phyloP scores from a whole-genome alignment of 331 rosid genomes.

The Pyrus hybrid region DNA sequence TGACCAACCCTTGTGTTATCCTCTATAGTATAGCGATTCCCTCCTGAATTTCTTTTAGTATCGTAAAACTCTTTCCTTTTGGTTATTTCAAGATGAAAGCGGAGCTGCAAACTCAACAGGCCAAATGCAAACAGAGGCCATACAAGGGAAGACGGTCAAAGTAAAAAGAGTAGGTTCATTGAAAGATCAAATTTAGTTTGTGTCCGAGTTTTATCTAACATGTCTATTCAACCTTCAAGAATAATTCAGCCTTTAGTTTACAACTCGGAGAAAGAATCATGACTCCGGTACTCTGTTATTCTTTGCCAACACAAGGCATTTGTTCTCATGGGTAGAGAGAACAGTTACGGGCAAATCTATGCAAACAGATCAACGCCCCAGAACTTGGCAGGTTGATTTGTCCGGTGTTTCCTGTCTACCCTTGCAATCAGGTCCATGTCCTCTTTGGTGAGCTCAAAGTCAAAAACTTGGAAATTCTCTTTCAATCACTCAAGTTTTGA shows the following conservation, averaged over 20 bases:
- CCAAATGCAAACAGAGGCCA: not conserved
- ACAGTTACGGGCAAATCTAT: not conserved
- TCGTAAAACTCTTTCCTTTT: too few relatives aligned
- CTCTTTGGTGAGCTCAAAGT: conserved; percentile 53
- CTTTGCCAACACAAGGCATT: not conserved
- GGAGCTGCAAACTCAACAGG: not conserved
- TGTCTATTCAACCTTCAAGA: not conserved
- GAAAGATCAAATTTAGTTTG: not conserved
- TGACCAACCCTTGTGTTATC: too few relatives aligned
- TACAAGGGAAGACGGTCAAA: not conserved
- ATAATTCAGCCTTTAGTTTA: not conserved
- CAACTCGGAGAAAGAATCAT: not conserved
- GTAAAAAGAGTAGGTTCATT: not conserved
- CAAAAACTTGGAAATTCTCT: conserved; percentile 42
- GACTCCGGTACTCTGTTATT: not conserved
- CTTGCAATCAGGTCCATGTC: conserved; percentile 36
- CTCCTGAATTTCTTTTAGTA: too few relatives aligned
- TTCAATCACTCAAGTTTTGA: too few relatives aligned
- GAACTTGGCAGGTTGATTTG: conserved; percentile 40
- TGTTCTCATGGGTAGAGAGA: not conserved
- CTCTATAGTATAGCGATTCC: too few relatives aligned
- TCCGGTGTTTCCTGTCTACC: conserved; percentile 32
- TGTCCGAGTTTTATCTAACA: not conserved
- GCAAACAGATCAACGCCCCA: conserved; percentile 76
- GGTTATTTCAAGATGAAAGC: not conserved